Percentiles rank a stretch among this genome's conserved stretches.
Conservation (phyloP, 116 monocot species). For the Cymodocea nodosa region DNA sequence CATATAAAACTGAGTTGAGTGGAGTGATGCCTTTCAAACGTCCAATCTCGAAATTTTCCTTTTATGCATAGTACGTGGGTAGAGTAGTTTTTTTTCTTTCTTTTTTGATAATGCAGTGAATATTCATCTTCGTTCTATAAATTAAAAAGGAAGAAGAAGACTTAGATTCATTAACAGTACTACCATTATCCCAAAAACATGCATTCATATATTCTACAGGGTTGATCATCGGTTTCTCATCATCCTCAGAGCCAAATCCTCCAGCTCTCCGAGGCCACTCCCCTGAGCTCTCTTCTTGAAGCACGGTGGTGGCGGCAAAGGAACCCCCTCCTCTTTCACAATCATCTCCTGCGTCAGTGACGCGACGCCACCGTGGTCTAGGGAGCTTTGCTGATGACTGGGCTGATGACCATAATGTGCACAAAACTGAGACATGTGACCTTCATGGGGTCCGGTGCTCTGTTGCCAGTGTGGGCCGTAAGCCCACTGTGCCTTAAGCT, state of each 20-base stretch:
- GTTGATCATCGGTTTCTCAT: conserved; percentile 22
- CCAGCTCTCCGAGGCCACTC: conserved; percentile 37
- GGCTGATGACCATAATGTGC: background rate
- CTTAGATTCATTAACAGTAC: too few species aligned
- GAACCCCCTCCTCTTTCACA: conserved; percentile 8
- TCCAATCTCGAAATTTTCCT: too few species aligned
- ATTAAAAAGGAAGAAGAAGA: too few species aligned
- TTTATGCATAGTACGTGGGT: too few species aligned
- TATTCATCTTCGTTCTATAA: too few species aligned
- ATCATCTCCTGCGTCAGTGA: conserved; percentile 12
- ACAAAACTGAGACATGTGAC: background rate
- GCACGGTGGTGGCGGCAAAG: background rate
- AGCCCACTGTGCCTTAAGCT: conserved; percentile 39
- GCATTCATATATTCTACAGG: background rate
- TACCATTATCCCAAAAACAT: too few species aligned
- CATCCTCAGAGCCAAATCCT: conserved; percentile 44
- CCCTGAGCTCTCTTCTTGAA: conserved; percentile 13
- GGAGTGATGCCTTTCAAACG: too few species aligned
- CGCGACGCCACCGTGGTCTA: conserved; percentile 11
- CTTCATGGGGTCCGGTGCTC: background rate
- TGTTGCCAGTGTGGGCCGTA: conserved; percentile 12
- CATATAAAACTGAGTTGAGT: too few species aligned
- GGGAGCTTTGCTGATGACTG: conserved; percentile 21
- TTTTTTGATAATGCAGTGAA: too few species aligned
- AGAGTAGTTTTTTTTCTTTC: too few species aligned